Conservation (phyloP, 2,329 filamentous ascomycete species). For the Daldinia sp. region DNA sequence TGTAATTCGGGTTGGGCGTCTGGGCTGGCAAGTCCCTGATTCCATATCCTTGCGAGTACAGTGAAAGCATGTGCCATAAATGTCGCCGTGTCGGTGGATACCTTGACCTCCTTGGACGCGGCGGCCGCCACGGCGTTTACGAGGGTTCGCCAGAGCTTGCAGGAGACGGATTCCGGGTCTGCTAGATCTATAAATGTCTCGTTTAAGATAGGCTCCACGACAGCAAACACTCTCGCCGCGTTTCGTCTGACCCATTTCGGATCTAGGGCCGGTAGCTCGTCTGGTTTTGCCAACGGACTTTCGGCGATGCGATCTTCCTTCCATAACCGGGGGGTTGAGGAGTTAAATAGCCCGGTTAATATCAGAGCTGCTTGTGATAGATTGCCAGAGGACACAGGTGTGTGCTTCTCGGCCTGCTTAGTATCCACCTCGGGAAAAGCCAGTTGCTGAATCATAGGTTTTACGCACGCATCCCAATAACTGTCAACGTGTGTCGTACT, state of each 20-base stretch:
- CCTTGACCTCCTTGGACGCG: conserved; percentile 86
- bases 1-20: conserved; percentile 57
- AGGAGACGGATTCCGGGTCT: conserved; percentile 61
- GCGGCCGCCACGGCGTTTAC: conserved; percentile 71
- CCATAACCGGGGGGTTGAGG: conserved; percentile 70
- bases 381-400: conserved; percentile 54
- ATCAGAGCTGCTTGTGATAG: conserved; percentile 70
- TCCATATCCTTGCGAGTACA: conserved; percentile 75
- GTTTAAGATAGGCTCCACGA: conserved; percentile 68
- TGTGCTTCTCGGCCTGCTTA: conserved; percentile 46
- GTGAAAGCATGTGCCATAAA: conserved; percentile 78
- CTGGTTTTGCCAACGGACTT: conserved; percentile 63
- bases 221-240: conserved; percentile 68
- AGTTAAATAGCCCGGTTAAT: conserved; percentile 76
- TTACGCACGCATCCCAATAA: conserved; percentile 81
- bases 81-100: conserved; percentile 81
- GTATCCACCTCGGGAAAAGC: conserved; percentile 49
- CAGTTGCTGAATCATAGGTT: conserved; percentile 67
- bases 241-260: conserved; percentile 86
- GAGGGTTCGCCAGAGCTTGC: conserved; percentile 67
- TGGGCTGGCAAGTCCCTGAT: conserved; percentile 62
- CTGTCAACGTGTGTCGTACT: conserved; percentile 72
- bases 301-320: conserved; percentile 75
- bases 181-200: conserved; percentile 69
- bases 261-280: conserved; percentile 86